Base-by-base conservation (phyloP, 805 yeast genomes). In the Pachysolen tannophilus region DNA sequence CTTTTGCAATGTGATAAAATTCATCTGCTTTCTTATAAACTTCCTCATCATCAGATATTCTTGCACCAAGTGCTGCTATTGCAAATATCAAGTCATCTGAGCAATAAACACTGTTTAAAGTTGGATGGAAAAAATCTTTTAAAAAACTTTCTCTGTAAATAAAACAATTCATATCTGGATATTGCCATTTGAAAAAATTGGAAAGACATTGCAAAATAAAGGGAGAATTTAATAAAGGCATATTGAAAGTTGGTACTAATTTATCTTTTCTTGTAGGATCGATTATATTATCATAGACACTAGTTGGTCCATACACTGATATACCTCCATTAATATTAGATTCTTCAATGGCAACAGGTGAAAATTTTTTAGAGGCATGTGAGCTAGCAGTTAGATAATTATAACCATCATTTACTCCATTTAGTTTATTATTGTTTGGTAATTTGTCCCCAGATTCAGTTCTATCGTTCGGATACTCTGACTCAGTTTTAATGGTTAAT, bases 121-220 rank as follows among this genome's bases (percentile, higher is more conserved):
- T 66, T 20, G 79, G 78, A 45, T 72, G 65, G 50, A 75, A 75
- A 49, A 76, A 75, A 36, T 78, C 83, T 33, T 63, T 61, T 20
- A 77, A 53, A 45, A 77, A 76, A 11, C 78, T 72, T 43, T 77
- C 84, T 39, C 83, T 56, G 46, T 72, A 77, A n/a, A 77, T 64
- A 44, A 75, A 77, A 58, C 72, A 65, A 45, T 73, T 72, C 43
- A 72, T 67, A 41, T 76, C 82, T 3, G 82, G 82, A 43, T 77
- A 77, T 41, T 72, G 69, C 78, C 80, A 75, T n/a, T 65, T 66
- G 50, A 75, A 77, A 49, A 77, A 11, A 23, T 23, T 23, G 10
- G 26, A 23, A 11, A 23, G 10, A 23, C 26, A 23, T 14, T 23
- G 13, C 5, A 65, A n/a, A 63, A 49, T 43, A 7, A 11, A 23